Percentiles rank a stretch among this genome's conserved stretches.
phyloP scores from a whole-genome alignment of 306 rosid species.

The Cotoneaster glaucophyllus region DNA sequence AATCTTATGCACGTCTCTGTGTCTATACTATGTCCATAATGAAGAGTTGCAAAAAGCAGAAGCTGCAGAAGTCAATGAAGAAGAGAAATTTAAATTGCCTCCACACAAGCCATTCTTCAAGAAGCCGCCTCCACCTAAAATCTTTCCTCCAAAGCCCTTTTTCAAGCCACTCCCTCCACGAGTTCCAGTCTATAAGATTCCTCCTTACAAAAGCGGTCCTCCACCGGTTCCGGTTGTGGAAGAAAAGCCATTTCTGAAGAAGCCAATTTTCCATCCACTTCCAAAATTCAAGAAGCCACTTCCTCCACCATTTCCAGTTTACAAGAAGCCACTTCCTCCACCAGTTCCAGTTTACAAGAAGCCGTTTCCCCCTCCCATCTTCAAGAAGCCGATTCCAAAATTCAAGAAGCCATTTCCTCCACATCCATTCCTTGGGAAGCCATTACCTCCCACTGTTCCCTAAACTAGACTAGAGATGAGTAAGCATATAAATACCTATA shows the following conservation, averaged over 20 bases:
- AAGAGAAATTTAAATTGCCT: no score
- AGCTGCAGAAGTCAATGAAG: neutral
- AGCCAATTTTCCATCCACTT: no score
- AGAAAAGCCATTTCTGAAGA: no score
- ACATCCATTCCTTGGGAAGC: neutral
- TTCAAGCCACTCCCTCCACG: no score
- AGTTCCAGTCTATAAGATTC: no score
- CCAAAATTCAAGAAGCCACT: no score
- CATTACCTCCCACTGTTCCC: conserved; percentile 2
- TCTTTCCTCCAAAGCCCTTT: no score
- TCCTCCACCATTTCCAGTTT: no score
- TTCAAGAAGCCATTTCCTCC: neutral
- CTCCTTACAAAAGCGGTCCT: no score
- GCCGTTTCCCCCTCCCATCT: neutral
- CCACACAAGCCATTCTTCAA: no score
- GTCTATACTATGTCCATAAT: neutral
- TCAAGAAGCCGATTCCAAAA: conserved; percentile 6
- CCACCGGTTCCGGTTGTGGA: no score
- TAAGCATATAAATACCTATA: neutral
- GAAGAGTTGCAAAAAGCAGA: neutral
- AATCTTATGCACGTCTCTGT: neutral
- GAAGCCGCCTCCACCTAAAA: no score
- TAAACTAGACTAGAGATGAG: neutral
- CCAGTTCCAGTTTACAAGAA: conserved; percentile 9
- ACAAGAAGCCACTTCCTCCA: neutral